Conservation (phyloP, 1,284 basidiomycete genomes). For the Blastosporella zonata region DNA sequence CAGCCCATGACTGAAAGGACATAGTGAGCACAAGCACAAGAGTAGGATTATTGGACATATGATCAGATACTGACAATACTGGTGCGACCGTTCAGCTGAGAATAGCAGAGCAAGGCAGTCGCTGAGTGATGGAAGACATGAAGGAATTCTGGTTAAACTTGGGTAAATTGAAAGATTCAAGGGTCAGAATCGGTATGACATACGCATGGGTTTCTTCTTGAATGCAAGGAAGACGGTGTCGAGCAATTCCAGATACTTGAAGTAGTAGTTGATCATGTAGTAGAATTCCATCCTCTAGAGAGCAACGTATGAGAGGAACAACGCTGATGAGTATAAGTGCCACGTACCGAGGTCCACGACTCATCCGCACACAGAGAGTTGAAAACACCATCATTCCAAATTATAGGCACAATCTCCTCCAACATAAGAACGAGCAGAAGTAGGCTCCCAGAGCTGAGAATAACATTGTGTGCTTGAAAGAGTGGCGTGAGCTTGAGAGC, state of each 20-base stretch:
- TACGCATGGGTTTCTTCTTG: slow-evolving; percentile 96
- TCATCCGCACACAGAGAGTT: slow-evolving; percentile 74
- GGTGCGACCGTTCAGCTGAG: slow-evolving; percentile 90
- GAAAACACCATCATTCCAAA: slow-evolving; percentile 69
- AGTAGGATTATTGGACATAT: slow-evolving; percentile 25
- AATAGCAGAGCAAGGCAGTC: slow-evolving; percentile 94
- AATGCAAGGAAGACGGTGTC: slow-evolving; percentile 97
- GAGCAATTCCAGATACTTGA: slow-evolving; percentile 91
- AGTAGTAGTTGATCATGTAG: slow-evolving; percentile 98
- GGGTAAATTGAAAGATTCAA: not conserved
- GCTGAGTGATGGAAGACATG: slow-evolving; percentile 99
- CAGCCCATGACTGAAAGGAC: slow-evolving; percentile 83
- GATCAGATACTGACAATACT: slow-evolving; percentile 71
- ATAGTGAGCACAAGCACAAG: slow-evolving; percentile 13
- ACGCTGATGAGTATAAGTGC: slow-evolving; percentile 10
- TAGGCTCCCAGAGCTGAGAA: slow-evolving; percentile 81
- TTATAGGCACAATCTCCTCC: slow-evolving; percentile 84
- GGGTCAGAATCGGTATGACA: slow-evolving; percentile 24
- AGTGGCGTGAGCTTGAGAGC: slow-evolving; percentile 80
- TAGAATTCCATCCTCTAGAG: slow-evolving; percentile 80
- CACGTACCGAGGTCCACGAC: slow-evolving; percentile 83
- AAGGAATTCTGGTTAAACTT: slow-evolving; percentile 69
- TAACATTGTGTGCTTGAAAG: slow-evolving; percentile 91
- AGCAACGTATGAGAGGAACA: slow-evolving; percentile 15
- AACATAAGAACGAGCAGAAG: slow-evolving; percentile 84